Conservation (phyloP, 2,329 filamentous ascomycete species). For the Pseudocercospora eumusae region DNA sequence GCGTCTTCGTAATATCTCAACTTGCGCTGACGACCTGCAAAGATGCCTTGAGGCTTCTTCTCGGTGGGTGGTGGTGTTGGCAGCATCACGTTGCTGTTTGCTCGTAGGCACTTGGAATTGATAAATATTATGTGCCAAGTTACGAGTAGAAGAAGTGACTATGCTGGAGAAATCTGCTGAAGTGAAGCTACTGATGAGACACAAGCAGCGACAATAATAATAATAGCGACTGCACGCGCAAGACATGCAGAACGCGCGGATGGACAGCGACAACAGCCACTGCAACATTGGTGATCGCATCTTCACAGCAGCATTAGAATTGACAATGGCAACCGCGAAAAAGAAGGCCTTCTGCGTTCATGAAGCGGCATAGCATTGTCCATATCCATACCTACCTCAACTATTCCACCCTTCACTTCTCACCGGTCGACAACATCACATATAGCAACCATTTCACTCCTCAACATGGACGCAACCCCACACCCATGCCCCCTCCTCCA, state of each 20-base stretch:
- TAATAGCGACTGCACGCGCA: neutral
- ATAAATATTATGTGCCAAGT: too few species aligned
- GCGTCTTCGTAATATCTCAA: slow-evolving; percentile 32
- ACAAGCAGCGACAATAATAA: neutral
- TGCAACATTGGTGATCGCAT: neutral
- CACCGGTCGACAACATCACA: neutral
- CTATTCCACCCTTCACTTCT: neutral
- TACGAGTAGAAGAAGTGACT: neutral
- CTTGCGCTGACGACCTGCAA: slow-evolving; percentile 1
- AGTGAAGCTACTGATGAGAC: neutral
- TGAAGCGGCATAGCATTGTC: neutral
- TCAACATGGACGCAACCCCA: too few species aligned
- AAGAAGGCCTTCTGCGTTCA: neutral
- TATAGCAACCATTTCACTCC: neutral
- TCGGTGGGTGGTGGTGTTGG: slow-evolving; percentile 9
- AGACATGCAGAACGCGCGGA: neutral
- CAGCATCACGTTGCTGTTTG: neutral
- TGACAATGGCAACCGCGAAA: neutral
- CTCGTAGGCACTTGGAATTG: too few species aligned
- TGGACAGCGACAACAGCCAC: neutral
- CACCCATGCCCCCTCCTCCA: too few species aligned
- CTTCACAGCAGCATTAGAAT: neutral
- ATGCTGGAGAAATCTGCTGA: neutral
- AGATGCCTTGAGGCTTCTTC: slow-evolving; percentile 5
- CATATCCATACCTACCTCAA: neutral